These are phyloP conservation scores for Cyanodermella asteris DNA, from an alignment of 2,329 filamentous ascomycete species.

Conservation along the genomic window DNA sequence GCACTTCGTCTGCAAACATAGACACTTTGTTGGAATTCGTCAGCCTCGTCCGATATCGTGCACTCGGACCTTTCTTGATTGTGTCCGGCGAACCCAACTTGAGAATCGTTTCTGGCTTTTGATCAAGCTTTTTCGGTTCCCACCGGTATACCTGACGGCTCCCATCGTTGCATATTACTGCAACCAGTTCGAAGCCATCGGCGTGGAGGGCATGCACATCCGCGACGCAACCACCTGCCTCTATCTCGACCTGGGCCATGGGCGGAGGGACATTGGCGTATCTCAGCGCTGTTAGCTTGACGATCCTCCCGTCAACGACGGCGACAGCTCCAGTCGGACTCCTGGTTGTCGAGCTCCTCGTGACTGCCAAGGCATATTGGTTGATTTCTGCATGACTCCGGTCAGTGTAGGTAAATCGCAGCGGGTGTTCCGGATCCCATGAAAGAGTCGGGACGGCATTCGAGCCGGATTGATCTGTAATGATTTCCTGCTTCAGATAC, in stretches of 20 bases:
- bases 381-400: too few species aligned
- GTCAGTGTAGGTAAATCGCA: constrained; percentile 44
- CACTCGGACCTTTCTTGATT: too few species aligned
- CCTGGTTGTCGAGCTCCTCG: too few species aligned
- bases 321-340: constrained; percentile 58
- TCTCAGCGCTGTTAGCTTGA: constrained; percentile 73
- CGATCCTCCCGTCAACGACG: constrained; percentile 58
- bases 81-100: too few species aligned
- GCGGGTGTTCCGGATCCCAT: constrained; percentile 75
- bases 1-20: too few species aligned
- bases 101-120: too few species aligned
- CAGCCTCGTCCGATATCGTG: too few species aligned
- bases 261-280: constrained; percentile 76
- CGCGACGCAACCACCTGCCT: constrained; percentile 37
- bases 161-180: constrained; percentile 45
- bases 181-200: constrained; percentile 34
- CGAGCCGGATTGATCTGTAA: constrained; percentile 8
- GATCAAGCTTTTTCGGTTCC: constrained; percentile 26
- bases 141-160: constrained; percentile 50
- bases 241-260: constrained; percentile 64
- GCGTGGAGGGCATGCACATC: constrained; percentile 52
- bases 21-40: too few species aligned
- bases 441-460: constrained; percentile 11
- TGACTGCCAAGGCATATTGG: too few species aligned
- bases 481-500: constrained; percentile 83